Conservation (phyloP, 1,284 basidiomycete genomes). For the Cerioporus squamosus region DNA sequence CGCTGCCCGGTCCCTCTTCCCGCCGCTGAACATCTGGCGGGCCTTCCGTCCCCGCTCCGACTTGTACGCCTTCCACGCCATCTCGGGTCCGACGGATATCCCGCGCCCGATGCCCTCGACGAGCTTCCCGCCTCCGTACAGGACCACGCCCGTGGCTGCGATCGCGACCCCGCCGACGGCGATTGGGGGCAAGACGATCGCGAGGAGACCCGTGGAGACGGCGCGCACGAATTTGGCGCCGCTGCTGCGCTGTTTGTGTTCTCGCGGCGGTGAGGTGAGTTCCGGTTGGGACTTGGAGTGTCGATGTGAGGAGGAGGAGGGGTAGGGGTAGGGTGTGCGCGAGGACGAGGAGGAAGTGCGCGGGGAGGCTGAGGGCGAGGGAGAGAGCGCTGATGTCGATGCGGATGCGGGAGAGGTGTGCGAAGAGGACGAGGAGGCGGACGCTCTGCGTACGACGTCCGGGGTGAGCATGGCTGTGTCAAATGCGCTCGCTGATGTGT, state of each 20-base stretch:
- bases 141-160: conserved; percentile 3
- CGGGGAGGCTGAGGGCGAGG: not conserved
- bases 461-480: no score
- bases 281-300: not conserved
- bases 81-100: conserved; percentile 8
- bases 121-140: conserved; percentile 13
- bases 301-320: not conserved
- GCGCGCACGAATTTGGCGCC: not conserved
- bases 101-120: conserved; percentile 10
- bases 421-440: no score
- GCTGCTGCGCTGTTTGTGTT: not conserved
- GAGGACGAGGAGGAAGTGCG: not conserved
- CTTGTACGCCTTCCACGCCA: not conserved
- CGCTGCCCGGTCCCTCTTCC: not conserved
- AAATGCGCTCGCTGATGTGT: no score
- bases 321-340: not conserved
- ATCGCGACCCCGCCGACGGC: conserved; percentile 2
- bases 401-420: not conserved
- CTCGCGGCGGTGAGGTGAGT: not conserved
- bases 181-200: conserved; percentile 5
- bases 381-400: not conserved
- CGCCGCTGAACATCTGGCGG: not conserved
- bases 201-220: conserved; percentile 2
- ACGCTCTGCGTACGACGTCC: no score
- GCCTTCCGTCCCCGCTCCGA: not conserved